Evolutionary conservation across 192 early-diverging fungal genomes (phyloP), one percentile per base, ranked within the genome.

Genomic region (Lobulomyces angularis): DNA sequence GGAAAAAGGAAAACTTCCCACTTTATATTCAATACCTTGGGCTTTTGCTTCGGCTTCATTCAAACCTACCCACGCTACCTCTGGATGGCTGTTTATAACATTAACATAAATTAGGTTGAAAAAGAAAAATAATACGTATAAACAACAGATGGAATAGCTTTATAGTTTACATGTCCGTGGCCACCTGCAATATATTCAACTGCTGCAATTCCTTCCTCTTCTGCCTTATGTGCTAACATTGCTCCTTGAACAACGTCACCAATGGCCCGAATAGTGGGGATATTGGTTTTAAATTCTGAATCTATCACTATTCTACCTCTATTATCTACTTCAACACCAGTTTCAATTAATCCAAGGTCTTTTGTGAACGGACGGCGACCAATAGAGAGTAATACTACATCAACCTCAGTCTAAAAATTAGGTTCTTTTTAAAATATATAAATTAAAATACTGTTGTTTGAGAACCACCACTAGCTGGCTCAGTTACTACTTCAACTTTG

Each of bases 141-240:
- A 54, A 97, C 88, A 42, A 97, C 94, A 22, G 88, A 89, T 23
- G 94, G 94, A 51, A 97, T 90, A 25, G 80, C 88, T 59, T 86
- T 74, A 65, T 97, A 97, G 84, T 97, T 95, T 69, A 97, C 94
- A 60, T 95, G 89, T 34, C 94, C 94, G 56, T 92, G 79, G 37
- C 89, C 89, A 40, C 71, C 71, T 41, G 76, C 76, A 41, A 97
- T 85, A 69, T 85, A 77, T 62, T 97, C 94, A 46, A 82, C 87
- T 43, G 82, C 88, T 23, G 94, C 94, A 61, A 97, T 92, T 34
- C 62, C n/a, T 61, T 97, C 94, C 64, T 97, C 94, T 64, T 97
- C 94, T 34, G 94, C 90, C 76, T 97, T 97, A 84, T 97, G 94
- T 14, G 94, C 94, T 58, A 97, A 78, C 94, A 97, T 97, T 37